These are phyloP conservation scores for Trypanosoma melophagium DNA, from an alignment of 208 protist genomes.

Conservation along the genomic window DNA sequence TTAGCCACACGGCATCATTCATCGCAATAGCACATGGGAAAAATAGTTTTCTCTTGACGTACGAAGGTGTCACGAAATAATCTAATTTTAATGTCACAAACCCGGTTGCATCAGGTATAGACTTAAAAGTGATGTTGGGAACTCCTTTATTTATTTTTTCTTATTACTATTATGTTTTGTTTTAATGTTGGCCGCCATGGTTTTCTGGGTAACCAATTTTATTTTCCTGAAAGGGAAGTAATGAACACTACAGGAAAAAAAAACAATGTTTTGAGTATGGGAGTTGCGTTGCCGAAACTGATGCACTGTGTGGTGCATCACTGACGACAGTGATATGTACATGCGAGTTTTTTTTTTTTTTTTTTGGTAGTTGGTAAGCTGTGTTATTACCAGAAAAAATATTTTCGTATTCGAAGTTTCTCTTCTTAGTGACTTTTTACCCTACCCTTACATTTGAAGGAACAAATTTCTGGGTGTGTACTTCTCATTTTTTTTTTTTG, in stretches of 20 bases:
- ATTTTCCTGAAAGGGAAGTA: neutral
- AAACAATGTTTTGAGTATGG: constrained; percentile 40
- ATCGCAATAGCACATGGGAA: neutral
- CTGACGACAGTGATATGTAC: neutral
- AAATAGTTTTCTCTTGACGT: neutral
- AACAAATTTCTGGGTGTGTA: constrained; percentile 10
- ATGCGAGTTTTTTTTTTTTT: neutral
- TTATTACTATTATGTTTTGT: no score
- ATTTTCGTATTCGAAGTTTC: no score
- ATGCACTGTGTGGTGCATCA: neutral
- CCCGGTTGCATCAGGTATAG: neutral
- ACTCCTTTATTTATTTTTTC: constrained; percentile 37
- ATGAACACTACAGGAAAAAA: constrained; percentile 23
- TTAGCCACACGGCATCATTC: neutral
- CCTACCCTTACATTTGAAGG: neutral
- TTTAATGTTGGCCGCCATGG: constrained; percentile 43
- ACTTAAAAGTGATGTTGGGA: constrained; percentile 12
- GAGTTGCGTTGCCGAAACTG: constrained; percentile 32
- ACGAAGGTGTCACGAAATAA: neutral
- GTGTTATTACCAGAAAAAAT: no score
- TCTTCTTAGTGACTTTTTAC: no score
- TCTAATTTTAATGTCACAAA: constrained; percentile 1
- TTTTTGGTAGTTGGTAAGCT: neutral
- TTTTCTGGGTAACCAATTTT: constrained; percentile 18
- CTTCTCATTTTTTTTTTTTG: constrained; percentile 18